A percentile compares a stretch with the other conserved stretches of the same genome.
These are phyloP conservation scores for Ceratobasidium sp. DNA, from an alignment of 1,284 basidiomycete genomes.

Conservation along the genomic window DNA sequence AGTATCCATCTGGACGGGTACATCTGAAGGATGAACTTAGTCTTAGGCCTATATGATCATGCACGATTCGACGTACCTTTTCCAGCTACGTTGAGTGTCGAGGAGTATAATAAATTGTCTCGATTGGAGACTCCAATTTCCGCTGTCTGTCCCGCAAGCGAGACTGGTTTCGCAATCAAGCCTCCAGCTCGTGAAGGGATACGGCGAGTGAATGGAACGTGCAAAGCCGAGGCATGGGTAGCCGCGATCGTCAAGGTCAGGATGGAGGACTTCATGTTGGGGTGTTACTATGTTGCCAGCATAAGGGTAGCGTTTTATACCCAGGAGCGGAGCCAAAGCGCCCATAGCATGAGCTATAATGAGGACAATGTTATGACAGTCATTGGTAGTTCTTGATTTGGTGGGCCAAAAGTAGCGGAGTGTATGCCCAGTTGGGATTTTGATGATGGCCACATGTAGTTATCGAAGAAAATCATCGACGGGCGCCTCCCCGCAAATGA, in stretches of 20 bases:
- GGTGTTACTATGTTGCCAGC: not conserved
- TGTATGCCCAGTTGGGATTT: too few species aligned
- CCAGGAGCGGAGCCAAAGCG: not conserved
- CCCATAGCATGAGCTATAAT: not conserved
- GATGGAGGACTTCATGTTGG: not conserved
- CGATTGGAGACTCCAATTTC: not conserved
- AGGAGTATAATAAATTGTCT: conserved; percentile 3
- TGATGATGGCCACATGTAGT: too few species aligned
- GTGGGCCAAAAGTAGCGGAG: too few species aligned
- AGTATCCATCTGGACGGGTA: conserved; percentile 11
- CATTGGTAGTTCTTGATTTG: too few species aligned
- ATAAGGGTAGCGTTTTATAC: not conserved
- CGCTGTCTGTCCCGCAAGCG: not conserved
- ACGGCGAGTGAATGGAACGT: conserved; percentile 14
- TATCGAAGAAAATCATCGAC: too few species aligned
- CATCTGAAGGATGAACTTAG: not conserved
- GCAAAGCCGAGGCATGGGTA: conserved; percentile 3
- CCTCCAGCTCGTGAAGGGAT: not conserved
- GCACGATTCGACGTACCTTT: not conserved
- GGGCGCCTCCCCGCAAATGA: too few species aligned
- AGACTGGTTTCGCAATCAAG: not conserved
- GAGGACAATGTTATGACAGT: too few species aligned
- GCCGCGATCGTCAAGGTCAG: not conserved
- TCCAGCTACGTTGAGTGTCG: conserved; percentile 6
- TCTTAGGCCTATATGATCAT: not conserved